Base-by-base conservation (phyloP, 1,139 yeast genomes). In the Candida sanyaensis region DNA sequence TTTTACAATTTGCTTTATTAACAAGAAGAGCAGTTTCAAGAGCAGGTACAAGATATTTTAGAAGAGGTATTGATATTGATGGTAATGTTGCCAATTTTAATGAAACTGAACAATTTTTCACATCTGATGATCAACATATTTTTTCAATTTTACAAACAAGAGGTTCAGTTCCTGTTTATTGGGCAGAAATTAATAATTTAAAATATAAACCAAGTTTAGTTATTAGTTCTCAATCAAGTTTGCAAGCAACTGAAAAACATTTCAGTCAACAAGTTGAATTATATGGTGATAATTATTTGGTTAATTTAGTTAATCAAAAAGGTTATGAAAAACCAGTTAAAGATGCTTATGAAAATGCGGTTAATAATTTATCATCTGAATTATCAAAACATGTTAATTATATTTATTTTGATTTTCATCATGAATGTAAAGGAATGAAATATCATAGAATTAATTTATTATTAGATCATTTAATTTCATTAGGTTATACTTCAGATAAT, bases 311-410 rank as follows among this genome's bases (percentile, higher is more conserved):
- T 39, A 91, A 95, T 67, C 95, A 90, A 60, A 84, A 79, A 55
- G 99, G 99, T n/a, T 88, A 93, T 63, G 99, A 93, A 66, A 68
- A 79, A 59, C 97, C 97, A 1, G 93, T 93, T 38, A 93, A 93
- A 65, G 73, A 77, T 37, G 89, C 95, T 1, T 95, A 88, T 65
- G 98, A 93, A 66, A 67, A 73, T 45, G 86, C 92, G 1, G 88
- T 93, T 27, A 75, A 75, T 31, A 80, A 78, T 45, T 75, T 93
- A 53, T 71, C 77, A 0, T 45, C 55, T 2, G 27, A 50, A 5
- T 58, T 75, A 50, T 63, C 63, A 27, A 64, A 74, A 46, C 82
- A 83, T 52, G 81, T 88, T 31, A 62, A 68, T 47, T 93, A 93
- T 64, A 78, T 89, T 44, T 93, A 93, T 71, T 95, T 93, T 70